Base-by-base conservation (phyloP, 257 asterid species). In the Fraxinus quadrangulata region DNA sequence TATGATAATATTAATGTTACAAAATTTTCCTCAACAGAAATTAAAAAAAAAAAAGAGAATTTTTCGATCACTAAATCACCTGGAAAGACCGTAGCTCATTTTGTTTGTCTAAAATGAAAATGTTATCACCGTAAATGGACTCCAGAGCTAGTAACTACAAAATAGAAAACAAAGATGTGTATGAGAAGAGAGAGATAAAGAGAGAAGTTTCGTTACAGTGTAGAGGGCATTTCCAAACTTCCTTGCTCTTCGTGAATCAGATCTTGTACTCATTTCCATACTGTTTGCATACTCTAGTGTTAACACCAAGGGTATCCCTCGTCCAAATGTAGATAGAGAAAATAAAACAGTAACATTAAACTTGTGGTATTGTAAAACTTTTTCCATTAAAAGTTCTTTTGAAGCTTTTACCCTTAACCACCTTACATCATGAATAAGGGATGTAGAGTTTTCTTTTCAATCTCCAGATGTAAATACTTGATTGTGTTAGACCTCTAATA, bases 71-170 rank as follows among this genome's bases (percentile, higher is more conserved):
- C 69, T 71, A 81, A 49, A 81, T 26, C 80, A 95, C 99, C 99
- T 90, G 92, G 37, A 91, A 86, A 85, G 86, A 82, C 83, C 87
- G 87, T 74, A 90, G 82, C 81, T 88, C 92, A 71, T 77, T 86
- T 74, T 77, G 88, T 82, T 81, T 82, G 73, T 91, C 97, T 34
- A 90, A 91, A 78, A 88, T 72, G 59, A 86, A 75, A 73, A 93
- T 75, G 69, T 87, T 83, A 30, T 93, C 93, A 33, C 97, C 96
- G 81, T 89, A 93, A 75, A 93, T 95, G 74, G 97, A 88, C 82
- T 90, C 97, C 93, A 95, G 70, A 4, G 83, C 99, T 71, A 93
- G 89, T 71, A 95, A 80, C 99, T 95, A 96, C 81, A 79, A 82
- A 82, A 72, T 34, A 65, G 79, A 65, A 66, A 79, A 47, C 9